Evolutionary conservation across 352 stramenopile genomes (phyloP).

Genomic region (Elongisporangium prolatum): DNA sequence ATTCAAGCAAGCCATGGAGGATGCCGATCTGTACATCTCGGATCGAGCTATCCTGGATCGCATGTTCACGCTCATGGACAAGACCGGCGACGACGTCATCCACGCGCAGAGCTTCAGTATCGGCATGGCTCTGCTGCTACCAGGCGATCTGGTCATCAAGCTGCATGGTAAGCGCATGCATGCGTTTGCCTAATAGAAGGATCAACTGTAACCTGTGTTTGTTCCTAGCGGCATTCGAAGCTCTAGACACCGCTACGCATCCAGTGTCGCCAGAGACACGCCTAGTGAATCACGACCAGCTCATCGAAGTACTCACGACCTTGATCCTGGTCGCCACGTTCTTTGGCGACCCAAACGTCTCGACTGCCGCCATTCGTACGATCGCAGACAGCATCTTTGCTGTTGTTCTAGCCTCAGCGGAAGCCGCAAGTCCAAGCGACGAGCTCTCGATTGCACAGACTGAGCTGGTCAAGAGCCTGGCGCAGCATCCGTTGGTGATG

Average conservation of each 20-base stretch:
- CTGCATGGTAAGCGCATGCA: constrained; percentile 24
- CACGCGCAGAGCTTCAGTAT: constrained; percentile 40
- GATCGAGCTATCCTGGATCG: constrained; percentile 49
- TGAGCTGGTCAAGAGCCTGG: constrained; percentile 27
- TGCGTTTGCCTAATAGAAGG: too few relatives aligned
- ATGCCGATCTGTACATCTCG: constrained; percentile 30
- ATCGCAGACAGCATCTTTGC: constrained; percentile 26
- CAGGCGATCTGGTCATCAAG: constrained; percentile 31
- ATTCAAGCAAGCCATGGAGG: constrained; percentile 39
- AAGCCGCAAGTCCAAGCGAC: constrained; percentile 6
- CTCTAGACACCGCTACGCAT: neutral
- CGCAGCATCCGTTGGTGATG: constrained; percentile 32
- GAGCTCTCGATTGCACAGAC: constrained; percentile 8
- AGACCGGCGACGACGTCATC: constrained; percentile 48
- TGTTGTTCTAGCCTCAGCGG: neutral
- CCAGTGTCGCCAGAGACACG: neutral
- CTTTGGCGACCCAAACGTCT: constrained; percentile 48
- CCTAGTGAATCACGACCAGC: constrained; percentile 12
- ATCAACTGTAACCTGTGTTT: neutral
- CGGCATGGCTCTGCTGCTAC: constrained; percentile 31
- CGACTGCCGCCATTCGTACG: constrained; percentile 19
- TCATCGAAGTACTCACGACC: constrained; percentile 46
- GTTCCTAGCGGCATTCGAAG: constrained; percentile 6
- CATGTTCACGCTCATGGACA: constrained; percentile 59
- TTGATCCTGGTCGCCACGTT: constrained; percentile 37